Conservation (phyloP, 768 basidiomycete species). For the Trametes cingulata region DNA sequence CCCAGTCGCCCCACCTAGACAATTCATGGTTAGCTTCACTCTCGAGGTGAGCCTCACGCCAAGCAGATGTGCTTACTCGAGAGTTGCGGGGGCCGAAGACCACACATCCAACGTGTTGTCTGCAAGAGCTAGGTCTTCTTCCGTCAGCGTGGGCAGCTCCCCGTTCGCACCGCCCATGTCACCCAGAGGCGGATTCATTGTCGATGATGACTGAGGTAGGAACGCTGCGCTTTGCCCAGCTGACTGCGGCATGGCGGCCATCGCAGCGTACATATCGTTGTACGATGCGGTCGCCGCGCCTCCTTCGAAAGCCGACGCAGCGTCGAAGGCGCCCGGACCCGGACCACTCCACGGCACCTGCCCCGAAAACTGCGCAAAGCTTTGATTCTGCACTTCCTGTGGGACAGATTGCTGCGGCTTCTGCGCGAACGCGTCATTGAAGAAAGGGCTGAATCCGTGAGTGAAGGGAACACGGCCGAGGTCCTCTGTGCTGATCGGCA, state of each 20-base stretch:
- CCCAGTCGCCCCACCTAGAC: constrained; percentile 42
- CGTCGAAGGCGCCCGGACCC: neutral
- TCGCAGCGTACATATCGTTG: neutral
- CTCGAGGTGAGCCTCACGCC: neutral
- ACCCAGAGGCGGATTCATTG: neutral
- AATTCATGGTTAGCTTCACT: neutral
- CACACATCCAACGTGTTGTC: constrained; percentile 54
- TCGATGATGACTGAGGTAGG: too few relatives aligned
- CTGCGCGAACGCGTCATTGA: constrained; percentile 30
- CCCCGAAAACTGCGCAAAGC: too few relatives aligned
- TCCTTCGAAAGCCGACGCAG: neutral
- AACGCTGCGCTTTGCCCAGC: neutral
- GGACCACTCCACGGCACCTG: too few relatives aligned
- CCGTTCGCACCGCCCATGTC: constrained; percentile 15
- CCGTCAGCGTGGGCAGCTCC: neutral
- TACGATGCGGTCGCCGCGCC: neutral
- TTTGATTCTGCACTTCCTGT: too few relatives aligned
- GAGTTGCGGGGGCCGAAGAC: constrained; percentile 57
- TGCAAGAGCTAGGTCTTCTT: constrained; percentile 31
- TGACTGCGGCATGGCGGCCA: neutral
- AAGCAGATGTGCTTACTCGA: constrained; percentile 46
- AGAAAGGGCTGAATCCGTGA: constrained; percentile 20
- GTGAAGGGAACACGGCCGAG: constrained; percentile 46
- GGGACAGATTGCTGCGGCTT: neutral
- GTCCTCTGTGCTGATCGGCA: constrained; percentile 27